A percentile compares a stretch with the other conserved stretches of the same genome.
phyloP scores from a whole-genome alignment of 352 stramenopile genomes.

The Phytophthora gonapodyides region DNA sequence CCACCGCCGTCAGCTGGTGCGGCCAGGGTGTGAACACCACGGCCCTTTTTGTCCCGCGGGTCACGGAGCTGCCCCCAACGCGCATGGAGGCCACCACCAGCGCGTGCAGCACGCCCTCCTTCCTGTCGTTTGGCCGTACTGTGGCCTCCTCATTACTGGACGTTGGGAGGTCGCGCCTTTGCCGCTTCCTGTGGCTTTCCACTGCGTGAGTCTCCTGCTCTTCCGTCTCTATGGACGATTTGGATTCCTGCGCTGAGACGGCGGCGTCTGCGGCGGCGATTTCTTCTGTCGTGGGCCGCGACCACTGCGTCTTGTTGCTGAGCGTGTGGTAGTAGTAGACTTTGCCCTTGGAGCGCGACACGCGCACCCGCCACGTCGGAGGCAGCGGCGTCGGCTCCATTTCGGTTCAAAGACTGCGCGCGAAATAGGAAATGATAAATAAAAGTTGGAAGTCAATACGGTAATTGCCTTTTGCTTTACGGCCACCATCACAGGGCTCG shows the following conservation, averaged over 20 bases:
- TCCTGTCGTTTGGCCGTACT: background rate
- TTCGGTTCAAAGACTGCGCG: background rate
- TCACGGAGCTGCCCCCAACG: slow-evolving; percentile 43
- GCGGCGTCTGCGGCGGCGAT: background rate
- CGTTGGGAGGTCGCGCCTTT: slow-evolving; percentile 17
- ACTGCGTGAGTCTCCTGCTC: background rate
- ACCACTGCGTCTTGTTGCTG: slow-evolving; percentile 65
- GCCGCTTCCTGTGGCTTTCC: slow-evolving; percentile 16
- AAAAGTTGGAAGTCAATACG: background rate
- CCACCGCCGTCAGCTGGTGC: slow-evolving; percentile 66
- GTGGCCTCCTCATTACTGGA: slow-evolving; percentile 18
- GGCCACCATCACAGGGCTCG: no score
- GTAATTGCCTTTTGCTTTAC: no score
- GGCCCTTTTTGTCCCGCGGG: slow-evolving; percentile 28
- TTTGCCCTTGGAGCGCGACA: slow-evolving; percentile 72
- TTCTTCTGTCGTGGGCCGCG: slow-evolving; percentile 38
- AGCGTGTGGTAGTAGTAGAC: slow-evolving; percentile 70
- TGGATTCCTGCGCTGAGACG: background rate
- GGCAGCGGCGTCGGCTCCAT: slow-evolving; percentile 40
- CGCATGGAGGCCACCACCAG: slow-evolving; percentile 63
- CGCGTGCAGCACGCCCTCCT: slow-evolving; percentile 18
- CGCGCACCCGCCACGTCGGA: slow-evolving; percentile 57
- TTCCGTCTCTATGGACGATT: background rate
- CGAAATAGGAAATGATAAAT: slow-evolving; percentile 8
- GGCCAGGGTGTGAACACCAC: slow-evolving; percentile 60